Evolutionary conservation across 352 stramenopile genomes (phyloP).

Genomic region (Globisporangium splendens): DNA sequence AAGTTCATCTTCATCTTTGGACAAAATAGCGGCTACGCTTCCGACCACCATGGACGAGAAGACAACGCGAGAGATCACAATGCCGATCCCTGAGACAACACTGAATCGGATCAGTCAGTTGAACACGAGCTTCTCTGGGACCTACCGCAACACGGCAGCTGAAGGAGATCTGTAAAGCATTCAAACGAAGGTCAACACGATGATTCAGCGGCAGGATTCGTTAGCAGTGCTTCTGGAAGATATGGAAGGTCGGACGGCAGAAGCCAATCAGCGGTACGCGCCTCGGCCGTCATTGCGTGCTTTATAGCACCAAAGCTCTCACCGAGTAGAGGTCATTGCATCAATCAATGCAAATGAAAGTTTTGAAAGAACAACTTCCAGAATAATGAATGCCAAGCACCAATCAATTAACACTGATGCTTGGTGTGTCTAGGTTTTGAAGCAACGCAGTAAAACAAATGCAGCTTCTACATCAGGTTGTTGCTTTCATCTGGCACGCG

Average conservation of each 20-base stretch:
- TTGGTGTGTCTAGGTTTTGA: slow-evolving; percentile 6
- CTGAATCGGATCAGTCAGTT: slow-evolving; percentile 82
- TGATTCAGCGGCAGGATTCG: slow-evolving; percentile 58
- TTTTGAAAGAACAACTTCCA: background rate
- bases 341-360: background rate
- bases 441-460: background rate
- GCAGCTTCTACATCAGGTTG: slow-evolving; percentile 82
- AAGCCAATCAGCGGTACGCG: slow-evolving; percentile 9
- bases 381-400: background rate
- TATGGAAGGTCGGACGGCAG: slow-evolving; percentile 32
- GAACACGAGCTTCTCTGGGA: slow-evolving; percentile 79
- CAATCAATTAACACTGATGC: background rate
- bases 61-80: slow-evolving; percentile 41
- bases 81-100: slow-evolving; percentile 41
- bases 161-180: slow-evolving; percentile 81
- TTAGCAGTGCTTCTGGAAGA: slow-evolving; percentile 38
- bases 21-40: slow-evolving; percentile 49
- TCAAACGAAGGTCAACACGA: slow-evolving; percentile 46
- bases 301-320: background rate
- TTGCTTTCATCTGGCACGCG: slow-evolving; percentile 86
- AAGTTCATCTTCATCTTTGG: slow-evolving; percentile 38
- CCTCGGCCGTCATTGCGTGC: slow-evolving; percentile 2
- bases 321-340: too few species aligned
- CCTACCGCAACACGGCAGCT: slow-evolving; percentile 61
- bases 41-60: slow-evolving; percentile 44